phyloP scores from a whole-genome alignment of 2,329 filamentous ascomycete genomes.

The Sarocladium kiliense region DNA sequence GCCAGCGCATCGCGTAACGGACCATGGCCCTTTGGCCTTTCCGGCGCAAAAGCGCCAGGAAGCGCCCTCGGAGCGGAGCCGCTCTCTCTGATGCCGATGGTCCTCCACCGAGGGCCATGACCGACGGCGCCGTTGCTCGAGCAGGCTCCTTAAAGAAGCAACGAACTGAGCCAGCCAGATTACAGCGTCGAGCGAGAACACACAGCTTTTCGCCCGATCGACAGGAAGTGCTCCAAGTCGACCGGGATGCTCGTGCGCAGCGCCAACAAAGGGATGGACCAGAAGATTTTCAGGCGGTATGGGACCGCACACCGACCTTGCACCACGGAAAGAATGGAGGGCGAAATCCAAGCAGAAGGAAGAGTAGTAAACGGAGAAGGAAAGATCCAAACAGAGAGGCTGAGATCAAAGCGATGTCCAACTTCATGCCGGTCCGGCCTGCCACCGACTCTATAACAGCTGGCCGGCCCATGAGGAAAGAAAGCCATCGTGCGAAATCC shows the following conservation, averaged over 20 bases:
- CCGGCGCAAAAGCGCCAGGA: constrained; percentile 66
- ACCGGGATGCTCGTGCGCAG: constrained; percentile 26
- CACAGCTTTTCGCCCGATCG: constrained; percentile 61
- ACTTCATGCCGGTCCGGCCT: constrained; percentile 60
- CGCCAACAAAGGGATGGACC: not conserved
- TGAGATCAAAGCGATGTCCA: constrained; percentile 81
- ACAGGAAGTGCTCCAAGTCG: constrained; percentile 35
- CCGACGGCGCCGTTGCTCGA: constrained; percentile 22
- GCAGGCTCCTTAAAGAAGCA: constrained; percentile 33
- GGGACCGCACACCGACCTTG: constrained; percentile 41
- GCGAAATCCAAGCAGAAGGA: constrained; percentile 58
- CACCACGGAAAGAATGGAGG: constrained; percentile 31
- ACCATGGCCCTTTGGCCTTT: constrained; percentile 82
- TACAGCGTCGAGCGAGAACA: constrained; percentile 41
- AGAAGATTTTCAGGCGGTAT: constrained; percentile 13
- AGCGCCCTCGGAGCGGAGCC: constrained; percentile 47
- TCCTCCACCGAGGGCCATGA: constrained; percentile 29
- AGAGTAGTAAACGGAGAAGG: constrained; percentile 71
- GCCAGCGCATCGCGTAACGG: not conserved
- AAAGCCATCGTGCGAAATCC: constrained; percentile 51
- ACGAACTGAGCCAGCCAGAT: constrained; percentile 41
- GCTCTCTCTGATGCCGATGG: constrained; percentile 50
- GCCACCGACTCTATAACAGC: constrained; percentile 54
- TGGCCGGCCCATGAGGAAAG: constrained; percentile 54
- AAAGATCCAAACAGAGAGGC: constrained; percentile 75